Conservation (phyloP, 2,329 filamentous ascomycete species). For the Diaporthe aspalathi region DNA sequence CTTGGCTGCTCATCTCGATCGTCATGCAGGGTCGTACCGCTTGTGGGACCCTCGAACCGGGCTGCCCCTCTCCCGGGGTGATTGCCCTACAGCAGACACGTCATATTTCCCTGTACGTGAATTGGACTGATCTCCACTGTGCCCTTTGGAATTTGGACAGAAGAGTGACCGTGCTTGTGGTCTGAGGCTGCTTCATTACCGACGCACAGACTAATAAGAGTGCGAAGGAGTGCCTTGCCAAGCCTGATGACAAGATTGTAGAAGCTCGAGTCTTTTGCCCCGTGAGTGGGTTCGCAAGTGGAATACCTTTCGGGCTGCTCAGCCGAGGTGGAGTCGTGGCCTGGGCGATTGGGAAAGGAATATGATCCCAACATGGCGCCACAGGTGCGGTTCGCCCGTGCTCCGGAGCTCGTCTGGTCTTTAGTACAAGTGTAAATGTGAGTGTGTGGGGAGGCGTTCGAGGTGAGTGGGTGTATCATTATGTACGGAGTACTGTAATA, state of each 20-base stretch:
- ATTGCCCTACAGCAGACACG: slow-evolving; percentile 8
- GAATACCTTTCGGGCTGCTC: slow-evolving; percentile 14
- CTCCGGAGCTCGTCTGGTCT: background rate
- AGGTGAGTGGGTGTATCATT: background rate
- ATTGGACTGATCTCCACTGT: slow-evolving; percentile 3
- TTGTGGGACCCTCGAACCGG: slow-evolving; percentile 14
- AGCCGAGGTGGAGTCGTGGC: background rate
- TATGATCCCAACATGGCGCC: background rate
- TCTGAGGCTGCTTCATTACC: slow-evolving; percentile 14
- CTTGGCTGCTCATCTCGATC: slow-evolving; percentile 30
- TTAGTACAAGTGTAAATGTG: background rate
- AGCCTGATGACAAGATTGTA: background rate
- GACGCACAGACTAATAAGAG: background rate
- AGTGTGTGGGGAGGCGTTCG: background rate
- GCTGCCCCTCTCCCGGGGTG: slow-evolving; percentile 14
- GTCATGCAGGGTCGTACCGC: slow-evolving; percentile 10
- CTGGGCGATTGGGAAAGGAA: background rate
- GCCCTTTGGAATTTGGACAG: background rate
- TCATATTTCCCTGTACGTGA: slow-evolving; percentile 2
- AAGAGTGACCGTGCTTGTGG: background rate
- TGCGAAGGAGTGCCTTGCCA: background rate
- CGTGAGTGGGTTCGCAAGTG: slow-evolving; percentile 14
- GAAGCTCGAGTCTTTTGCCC: background rate
- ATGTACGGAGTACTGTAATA: background rate
- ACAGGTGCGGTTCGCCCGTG: background rate